Evolutionary conservation across 2,329 filamentous ascomycete genomes (phyloP).

Genomic region (Didymella exigua): DNA sequence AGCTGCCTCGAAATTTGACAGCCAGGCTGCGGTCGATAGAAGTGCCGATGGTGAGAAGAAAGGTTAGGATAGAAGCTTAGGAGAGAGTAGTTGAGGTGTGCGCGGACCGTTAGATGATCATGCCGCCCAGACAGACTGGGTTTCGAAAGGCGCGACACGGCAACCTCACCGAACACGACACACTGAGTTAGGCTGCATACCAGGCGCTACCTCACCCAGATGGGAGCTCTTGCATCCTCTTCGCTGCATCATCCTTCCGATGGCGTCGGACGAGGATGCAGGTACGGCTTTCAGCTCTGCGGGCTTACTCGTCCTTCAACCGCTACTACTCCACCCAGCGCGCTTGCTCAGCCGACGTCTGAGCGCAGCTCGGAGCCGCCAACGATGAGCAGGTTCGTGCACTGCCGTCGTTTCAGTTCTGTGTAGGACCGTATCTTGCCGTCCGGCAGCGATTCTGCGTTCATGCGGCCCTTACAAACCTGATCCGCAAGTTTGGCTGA

Average conservation of each 20-base stretch:
- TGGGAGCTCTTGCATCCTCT: constrained; percentile 12
- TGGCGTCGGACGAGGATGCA: constrained; percentile 7
- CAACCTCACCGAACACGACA: constrained; percentile 14
- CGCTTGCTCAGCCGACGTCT: constrained; percentile 14
- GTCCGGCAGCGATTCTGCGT: constrained; percentile 21
- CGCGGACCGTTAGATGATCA: constrained; percentile 4
- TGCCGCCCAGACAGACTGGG: not conserved
- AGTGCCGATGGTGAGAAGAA: constrained; percentile 4
- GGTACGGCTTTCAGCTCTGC: constrained; percentile 15
- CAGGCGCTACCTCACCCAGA: constrained; percentile 13
- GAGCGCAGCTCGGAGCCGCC: constrained; percentile 15
- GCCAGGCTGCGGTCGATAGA: constrained; percentile 17
- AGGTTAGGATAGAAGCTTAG: constrained; percentile 7
- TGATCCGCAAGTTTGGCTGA: constrained; percentile 24
- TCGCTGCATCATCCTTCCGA: constrained; percentile 5
- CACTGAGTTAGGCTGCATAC: constrained; percentile 14
- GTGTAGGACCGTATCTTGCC: constrained; percentile 16
- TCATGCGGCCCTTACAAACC: constrained; percentile 37
- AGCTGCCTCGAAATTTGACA: constrained; percentile 21
- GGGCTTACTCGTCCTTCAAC: constrained; percentile 5
- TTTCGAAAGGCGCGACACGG: constrained; percentile 14
- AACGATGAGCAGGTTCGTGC: constrained; percentile 21
- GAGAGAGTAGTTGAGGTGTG: constrained; percentile 18
- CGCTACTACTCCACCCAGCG: constrained; percentile 3
- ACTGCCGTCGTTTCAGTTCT: constrained; percentile 30